A percentile compares a stretch with the other conserved stretches of the same genome.
Conservation (phyloP, 257 asterid species). For the Jaltomata sinuosa region DNA sequence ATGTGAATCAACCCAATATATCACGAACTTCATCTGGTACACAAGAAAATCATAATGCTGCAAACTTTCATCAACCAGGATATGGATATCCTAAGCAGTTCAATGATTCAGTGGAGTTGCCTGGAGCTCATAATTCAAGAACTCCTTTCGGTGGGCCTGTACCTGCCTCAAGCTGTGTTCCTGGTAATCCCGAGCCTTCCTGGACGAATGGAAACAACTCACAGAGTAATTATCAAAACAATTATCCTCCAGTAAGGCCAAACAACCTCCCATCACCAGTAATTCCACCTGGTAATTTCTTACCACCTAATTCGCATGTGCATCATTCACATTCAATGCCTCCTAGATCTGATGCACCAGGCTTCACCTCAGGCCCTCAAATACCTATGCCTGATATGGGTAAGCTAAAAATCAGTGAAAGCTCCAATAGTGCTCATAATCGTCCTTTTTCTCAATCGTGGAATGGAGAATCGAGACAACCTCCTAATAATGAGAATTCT, state of each 20-base stretch:
- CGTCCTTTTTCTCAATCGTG: conserved; percentile 16
- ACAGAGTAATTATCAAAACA: conserved; percentile 49
- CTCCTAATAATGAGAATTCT: conserved; percentile 28
- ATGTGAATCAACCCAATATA: conserved; percentile 37
- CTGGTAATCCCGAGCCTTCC: conserved; percentile 33
- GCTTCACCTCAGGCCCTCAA: conserved; percentile 19
- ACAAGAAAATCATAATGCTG: conserved; percentile 46
- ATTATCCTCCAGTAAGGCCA: conserved; percentile 40
- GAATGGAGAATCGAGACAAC: conserved; percentile 49
- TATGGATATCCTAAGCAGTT: conserved; percentile 52
- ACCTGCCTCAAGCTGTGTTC: conserved; percentile 9
- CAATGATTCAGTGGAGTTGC: conserved; percentile 41
- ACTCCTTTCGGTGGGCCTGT: conserved; percentile 34
- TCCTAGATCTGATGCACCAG: conserved; percentile 20
- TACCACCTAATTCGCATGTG: conserved; percentile 17
- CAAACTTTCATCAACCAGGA: conserved; percentile 35
- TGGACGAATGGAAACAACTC: conserved; percentile 27
- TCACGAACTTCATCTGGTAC: conserved; percentile 48
- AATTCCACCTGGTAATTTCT: conserved; percentile 18
- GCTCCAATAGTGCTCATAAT: conserved; percentile 18
- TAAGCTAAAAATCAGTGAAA: conserved; percentile 23
- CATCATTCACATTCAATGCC: conserved; percentile 12
- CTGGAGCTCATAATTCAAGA: conserved; percentile 32
- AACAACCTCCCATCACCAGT: conserved; percentile 36
- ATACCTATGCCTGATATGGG: conserved; percentile 23